A percentile compares a stretch with the other conserved stretches of the same genome.
Evolutionary conservation across 1,284 basidiomycete genomes (phyloP).

Genomic region (Pseudozyma sp.): DNA sequence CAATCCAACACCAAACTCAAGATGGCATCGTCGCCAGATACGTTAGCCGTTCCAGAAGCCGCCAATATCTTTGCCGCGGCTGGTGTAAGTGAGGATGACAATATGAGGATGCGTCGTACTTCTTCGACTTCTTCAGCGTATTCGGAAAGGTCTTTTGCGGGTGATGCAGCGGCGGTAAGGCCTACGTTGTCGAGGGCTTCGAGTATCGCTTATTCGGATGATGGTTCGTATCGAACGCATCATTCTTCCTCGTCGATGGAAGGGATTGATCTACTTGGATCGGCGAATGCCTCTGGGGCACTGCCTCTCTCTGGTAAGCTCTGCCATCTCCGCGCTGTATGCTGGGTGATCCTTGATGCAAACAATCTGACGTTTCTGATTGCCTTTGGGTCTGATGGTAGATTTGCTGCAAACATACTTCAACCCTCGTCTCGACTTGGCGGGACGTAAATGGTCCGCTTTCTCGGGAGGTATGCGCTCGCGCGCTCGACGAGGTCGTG

Average conservation of each 20-base stretch:
- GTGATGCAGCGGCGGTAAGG: neutral
- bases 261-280: conserved; percentile 38
- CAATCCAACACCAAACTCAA: neutral
- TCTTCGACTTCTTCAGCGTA: conserved; percentile 23
- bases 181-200: conserved; percentile 39
- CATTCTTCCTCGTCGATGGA: conserved; percentile 39
- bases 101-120: conserved; percentile 22
- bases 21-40: conserved; percentile 3
- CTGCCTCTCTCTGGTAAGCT: conserved; percentile 30
- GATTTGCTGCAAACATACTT: conserved; percentile 80
- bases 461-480: conserved; percentile 84
- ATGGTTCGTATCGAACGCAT: conserved; percentile 21
- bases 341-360: neutral
- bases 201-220: conserved; percentile 40
- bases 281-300: conserved; percentile 11
- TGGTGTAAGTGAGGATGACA: neutral
- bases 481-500: conserved; percentile 73
- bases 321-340: neutral
- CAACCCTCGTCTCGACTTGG: conserved; percentile 87
- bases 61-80: conserved; percentile 3
- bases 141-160: conserved; percentile 21
- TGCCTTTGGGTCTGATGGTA: neutral
- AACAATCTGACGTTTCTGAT: neutral
- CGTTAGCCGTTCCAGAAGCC: conserved; percentile 16
- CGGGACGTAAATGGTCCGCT: conserved; percentile 86